Conservation (phyloP, 768 basidiomycete species). For the Phallus indusiatus region DNA sequence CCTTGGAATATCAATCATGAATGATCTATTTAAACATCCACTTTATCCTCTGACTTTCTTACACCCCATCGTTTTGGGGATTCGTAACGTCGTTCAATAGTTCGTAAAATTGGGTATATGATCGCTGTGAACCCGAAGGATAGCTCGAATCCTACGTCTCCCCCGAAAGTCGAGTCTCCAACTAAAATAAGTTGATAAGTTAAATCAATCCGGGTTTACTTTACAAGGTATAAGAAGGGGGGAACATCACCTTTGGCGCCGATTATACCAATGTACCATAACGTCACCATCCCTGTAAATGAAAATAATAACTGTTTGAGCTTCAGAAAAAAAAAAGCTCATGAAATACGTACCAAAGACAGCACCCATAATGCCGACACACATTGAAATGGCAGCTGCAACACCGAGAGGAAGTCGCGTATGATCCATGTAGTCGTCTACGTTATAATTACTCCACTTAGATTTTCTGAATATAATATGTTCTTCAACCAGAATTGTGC, state of each 20-base stretch:
- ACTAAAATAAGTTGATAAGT: too few species aligned
- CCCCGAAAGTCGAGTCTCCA: conserved; percentile 19
- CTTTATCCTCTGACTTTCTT: too few species aligned
- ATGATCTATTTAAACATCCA: too few species aligned
- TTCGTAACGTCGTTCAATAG: background rate
- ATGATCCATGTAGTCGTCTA: conserved; percentile 25
- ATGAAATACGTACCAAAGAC: conserved; percentile 11
- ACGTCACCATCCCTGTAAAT: conserved; percentile 14
- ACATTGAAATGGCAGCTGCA: conserved; percentile 26
- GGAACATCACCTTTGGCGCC: conserved; percentile 16
- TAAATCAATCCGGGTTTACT: too few species aligned
- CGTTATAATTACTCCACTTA: conserved; percentile 25
- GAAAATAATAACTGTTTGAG: too few species aligned
- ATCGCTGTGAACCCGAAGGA: conserved; percentile 22
- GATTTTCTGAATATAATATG: conserved; percentile 40
- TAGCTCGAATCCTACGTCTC: conserved; percentile 31
- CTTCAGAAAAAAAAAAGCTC: too few species aligned
- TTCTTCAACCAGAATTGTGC: conserved; percentile 37
- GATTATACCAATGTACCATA: conserved; percentile 23
- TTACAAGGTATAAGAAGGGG: background rate
- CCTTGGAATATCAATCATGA: too few species aligned
- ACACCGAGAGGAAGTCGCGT: conserved; percentile 27
- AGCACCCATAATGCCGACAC: conserved; percentile 30
- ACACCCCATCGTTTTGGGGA: background rate
- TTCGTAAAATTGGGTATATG: conserved; percentile 1